Base-by-base conservation (phyloP, 371 early-diverging fungal genomes). In the Mucor saturninus region DNA sequence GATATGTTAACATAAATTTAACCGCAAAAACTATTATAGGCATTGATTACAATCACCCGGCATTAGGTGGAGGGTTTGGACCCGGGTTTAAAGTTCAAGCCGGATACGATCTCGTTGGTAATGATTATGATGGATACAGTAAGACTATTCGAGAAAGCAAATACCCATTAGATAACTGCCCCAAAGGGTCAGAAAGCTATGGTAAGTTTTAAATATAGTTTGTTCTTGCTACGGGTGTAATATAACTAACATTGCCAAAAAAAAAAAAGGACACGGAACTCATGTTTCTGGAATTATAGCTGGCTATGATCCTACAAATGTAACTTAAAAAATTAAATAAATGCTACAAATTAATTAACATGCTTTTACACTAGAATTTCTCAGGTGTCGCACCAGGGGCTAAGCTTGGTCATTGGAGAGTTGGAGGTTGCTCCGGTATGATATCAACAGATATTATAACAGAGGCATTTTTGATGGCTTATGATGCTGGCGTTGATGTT, bases 41-140 rank as follows among this genome's bases (percentile, higher is more conserved):
- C 48, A 65, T 87, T 29, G 85, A 88, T 54, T 88, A 83, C 64
- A 67, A 59, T 52, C 93, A 92, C 57, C 90, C 91, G 31, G 90
- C 90, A 9, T 71, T 93, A 21, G 91, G 90, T 35, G 88, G 88
- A 8, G 81, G 90, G 53, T 88, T 89, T 56, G 91, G 91, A 9
- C 56, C 64, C 51, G 74, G 72, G 10, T 80, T 68, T 65, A 88
- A 86, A 60, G 84, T 91, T 11, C 69, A 67, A 2, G 79, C 71
- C 39, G 91, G 89, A 29, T 73, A 75, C 32, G 90, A 91, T 62
- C 72, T 91, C 29, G 85, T 85, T 10, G 85, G 87, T 52, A 80
- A 86, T 54, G 63, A 60, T 4, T 81, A 78, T 46, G 67, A 63
- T 48, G 67, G 68, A 50, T 76, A 80, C 38, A 75, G 39, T 58